Evolutionary conservation across 805 yeast genomes (phyloP).

Genomic region (Candida odintsovae): DNA sequence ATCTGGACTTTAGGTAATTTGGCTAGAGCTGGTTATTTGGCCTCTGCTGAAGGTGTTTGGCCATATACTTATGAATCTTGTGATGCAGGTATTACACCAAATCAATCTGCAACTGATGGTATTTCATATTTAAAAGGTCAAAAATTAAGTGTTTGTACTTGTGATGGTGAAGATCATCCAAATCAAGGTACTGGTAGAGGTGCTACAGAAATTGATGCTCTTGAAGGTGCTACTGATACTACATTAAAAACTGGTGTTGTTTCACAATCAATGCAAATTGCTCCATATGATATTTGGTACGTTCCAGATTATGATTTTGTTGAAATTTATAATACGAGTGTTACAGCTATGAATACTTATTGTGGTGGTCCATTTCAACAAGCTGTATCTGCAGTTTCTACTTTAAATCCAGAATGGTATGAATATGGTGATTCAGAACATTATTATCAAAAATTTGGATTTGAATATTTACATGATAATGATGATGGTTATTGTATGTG

Average conservation of each 20-base stretch:
- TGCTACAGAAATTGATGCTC: constrained; percentile 44
- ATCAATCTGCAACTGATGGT: constrained; percentile 44
- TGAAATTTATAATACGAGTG: constrained; percentile 33
- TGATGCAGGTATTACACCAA: constrained; percentile 46
- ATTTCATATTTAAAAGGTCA: constrained; percentile 42
- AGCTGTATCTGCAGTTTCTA: constrained; percentile 41
- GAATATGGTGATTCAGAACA: constrained; percentile 26
- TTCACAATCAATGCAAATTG: constrained; percentile 46
- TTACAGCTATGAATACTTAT: constrained; percentile 39
- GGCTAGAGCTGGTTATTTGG: constrained; percentile 44
- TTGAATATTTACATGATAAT: constrained; percentile 31
- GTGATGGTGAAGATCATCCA: constrained; percentile 41
- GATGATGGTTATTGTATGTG: constrained; percentile 28
- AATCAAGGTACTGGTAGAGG: constrained; percentile 44
- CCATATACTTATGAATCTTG: constrained; percentile 43
- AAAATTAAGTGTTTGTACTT: constrained; percentile 37
- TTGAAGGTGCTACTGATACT: constrained; percentile 39
- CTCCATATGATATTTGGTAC: constrained; percentile 50
- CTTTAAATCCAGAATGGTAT: constrained; percentile 41
- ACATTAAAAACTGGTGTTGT: constrained; percentile 33
- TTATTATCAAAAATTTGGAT: constrained; percentile 37
- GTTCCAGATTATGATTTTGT: constrained; percentile 43
- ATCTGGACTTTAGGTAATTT: constrained; percentile 44
- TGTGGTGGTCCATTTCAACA: constrained; percentile 49
- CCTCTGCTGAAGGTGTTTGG: constrained; percentile 45